A percentile compares a stretch with the other conserved stretches of the same genome.
Conservation (phyloP, 768 basidiomycete species). For the Boletus sp. region DNA sequence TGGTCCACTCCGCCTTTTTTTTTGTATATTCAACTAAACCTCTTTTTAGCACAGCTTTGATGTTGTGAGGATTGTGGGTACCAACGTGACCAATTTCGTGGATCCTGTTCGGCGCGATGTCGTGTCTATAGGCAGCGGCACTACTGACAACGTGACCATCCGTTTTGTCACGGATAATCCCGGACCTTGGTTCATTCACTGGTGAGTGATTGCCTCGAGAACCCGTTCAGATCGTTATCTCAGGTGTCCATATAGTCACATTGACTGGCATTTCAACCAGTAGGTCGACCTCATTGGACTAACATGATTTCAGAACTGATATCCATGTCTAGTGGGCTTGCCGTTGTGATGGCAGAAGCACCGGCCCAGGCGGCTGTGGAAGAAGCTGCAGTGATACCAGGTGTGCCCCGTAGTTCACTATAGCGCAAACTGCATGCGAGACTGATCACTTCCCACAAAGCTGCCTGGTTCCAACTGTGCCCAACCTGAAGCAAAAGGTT, state of each 20-base stretch:
- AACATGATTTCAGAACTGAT: not conserved
- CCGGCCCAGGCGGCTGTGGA: slow-evolving; percentile 6
- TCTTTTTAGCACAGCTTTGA: slow-evolving; percentile 33
- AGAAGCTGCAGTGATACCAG: slow-evolving; percentile 16
- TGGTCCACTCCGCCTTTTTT: not conserved
- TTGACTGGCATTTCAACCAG: slow-evolving; percentile 32
- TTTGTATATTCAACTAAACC: not conserved
- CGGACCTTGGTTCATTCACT: slow-evolving; percentile 59
- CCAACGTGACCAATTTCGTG: slow-evolving; percentile 31
- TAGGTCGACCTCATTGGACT: slow-evolving; percentile 6
- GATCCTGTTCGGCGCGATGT: slow-evolving; percentile 39
- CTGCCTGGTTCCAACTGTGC: slow-evolving; percentile 23
- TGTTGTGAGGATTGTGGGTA: slow-evolving; percentile 36
- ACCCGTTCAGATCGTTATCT: not conserved
- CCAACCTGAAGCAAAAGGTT: not conserved
- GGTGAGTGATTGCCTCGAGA: slow-evolving; percentile 16
- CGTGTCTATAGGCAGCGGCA: slow-evolving; percentile 20
- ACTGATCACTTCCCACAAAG: slow-evolving; percentile 7
- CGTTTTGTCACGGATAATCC: slow-evolving; percentile 66
- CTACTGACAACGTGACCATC: slow-evolving; percentile 49
- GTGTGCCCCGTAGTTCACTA: slow-evolving; percentile 4
- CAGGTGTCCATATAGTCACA: slow-evolving; percentile 17
- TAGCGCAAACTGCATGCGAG: no score
- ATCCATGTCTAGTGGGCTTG: slow-evolving; percentile 22
- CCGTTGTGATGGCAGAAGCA: slow-evolving; percentile 32